Conservation (phyloP, 192 early-diverging fungal genomes). For the Coemansia sp. region DNA sequence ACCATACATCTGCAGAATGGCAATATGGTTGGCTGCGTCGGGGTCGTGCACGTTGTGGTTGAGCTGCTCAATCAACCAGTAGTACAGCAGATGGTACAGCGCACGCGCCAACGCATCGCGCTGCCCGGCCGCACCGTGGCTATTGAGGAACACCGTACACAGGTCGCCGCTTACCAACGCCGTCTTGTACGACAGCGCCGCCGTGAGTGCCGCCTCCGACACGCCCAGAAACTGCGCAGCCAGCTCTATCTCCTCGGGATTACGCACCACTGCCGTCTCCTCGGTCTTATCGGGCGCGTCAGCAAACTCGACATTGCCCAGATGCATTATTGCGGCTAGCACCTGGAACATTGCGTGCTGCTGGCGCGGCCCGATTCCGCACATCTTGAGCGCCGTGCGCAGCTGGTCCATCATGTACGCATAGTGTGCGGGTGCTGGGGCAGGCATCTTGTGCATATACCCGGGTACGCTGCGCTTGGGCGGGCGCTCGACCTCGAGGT, state of each 20-base stretch:
- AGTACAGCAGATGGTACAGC: slow-evolving; percentile 86
- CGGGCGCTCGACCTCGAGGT: slow-evolving; percentile 38
- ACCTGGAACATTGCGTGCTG: slow-evolving; percentile 80
- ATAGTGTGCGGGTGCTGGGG: slow-evolving; percentile 42
- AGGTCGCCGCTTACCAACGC: slow-evolving; percentile 80
- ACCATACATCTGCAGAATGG: slow-evolving; percentile 82
- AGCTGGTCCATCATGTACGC: slow-evolving; percentile 60
- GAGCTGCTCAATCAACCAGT: slow-evolving; percentile 89
- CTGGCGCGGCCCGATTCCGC: slow-evolving; percentile 64
- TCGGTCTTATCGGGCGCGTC: slow-evolving; percentile 60
- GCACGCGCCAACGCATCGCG: slow-evolving; percentile 78
- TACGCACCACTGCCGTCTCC: slow-evolving; percentile 74
- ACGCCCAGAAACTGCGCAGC: slow-evolving; percentile 77
- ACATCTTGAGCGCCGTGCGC: slow-evolving; percentile 57
- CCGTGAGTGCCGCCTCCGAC: slow-evolving; percentile 63
- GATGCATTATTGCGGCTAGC: slow-evolving; percentile 84
- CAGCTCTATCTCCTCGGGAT: slow-evolving; percentile 67
- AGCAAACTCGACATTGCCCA: slow-evolving; percentile 86
- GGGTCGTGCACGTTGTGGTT: slow-evolving; percentile 73
- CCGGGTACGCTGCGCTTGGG: slow-evolving; percentile 4
- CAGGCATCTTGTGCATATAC: slow-evolving; percentile 31
- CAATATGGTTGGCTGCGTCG: slow-evolving; percentile 78
- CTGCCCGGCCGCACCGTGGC: slow-evolving; percentile 70
- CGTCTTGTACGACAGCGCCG: slow-evolving; percentile 76
- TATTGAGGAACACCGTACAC: slow-evolving; percentile 87